These are phyloP conservation scores for Anastatica hierochuntica DNA, from an alignment of 345 rosid genomes.

Conservation along the genomic window DNA sequence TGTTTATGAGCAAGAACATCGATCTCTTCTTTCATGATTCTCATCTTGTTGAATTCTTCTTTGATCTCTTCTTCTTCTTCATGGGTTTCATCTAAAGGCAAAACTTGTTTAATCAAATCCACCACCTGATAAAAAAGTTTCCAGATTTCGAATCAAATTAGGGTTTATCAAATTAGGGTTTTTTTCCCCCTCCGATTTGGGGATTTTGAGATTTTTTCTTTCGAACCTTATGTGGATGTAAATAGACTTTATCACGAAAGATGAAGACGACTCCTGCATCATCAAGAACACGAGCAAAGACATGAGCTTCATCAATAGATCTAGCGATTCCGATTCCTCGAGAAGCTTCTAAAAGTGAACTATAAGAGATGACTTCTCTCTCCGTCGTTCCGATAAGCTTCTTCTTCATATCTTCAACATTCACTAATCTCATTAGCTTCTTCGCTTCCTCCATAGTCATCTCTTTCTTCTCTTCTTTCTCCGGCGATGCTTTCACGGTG, in stretches of 20 bases:
- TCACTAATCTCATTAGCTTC: constrained; percentile 76
- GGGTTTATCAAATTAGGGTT: not conserved
- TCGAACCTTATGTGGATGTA: constrained; percentile 81
- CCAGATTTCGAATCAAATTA: not conserved
- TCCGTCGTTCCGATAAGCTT: constrained; percentile 50
- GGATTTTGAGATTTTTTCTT: not conserved
- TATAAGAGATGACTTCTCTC: constrained; percentile 56
- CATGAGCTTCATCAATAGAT: constrained; percentile 59
- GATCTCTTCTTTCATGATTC: constrained; percentile 63
- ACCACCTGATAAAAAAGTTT: constrained; percentile 48
- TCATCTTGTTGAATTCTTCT: constrained; percentile 54
- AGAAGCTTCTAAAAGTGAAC: constrained; percentile 51
- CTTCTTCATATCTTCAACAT: constrained; percentile 62
- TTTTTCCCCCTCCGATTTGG: too few relatives aligned
- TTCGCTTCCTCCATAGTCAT: constrained; percentile 53
- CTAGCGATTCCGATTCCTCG: constrained; percentile 60
- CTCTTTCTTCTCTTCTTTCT: constrained; percentile 6
- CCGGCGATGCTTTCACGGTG: not conserved
- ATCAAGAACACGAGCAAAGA: constrained; percentile 72
- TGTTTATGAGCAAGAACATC: constrained; percentile 78
- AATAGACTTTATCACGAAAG: constrained; percentile 76
- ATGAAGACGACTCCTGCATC: constrained; percentile 83
- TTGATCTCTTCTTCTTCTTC: constrained; percentile 68
- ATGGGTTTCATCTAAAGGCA: constrained; percentile 56
- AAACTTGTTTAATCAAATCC: constrained; percentile 67